These are phyloP conservation scores for Fusarium begoniae DNA, from an alignment of 2,329 filamentous ascomycete genomes.

Conservation along the genomic window DNA sequence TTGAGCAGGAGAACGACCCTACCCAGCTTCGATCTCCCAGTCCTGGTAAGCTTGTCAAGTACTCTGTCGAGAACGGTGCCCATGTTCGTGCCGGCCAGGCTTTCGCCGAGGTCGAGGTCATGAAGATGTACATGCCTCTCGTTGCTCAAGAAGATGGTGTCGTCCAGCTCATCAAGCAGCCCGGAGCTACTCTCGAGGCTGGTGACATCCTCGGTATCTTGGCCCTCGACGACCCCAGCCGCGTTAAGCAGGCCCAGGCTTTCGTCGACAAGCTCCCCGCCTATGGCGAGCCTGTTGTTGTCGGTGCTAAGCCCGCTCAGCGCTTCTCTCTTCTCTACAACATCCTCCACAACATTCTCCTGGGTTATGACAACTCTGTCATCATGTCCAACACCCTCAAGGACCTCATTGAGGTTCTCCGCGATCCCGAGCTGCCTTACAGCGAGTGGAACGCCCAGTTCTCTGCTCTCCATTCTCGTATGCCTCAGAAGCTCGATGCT, in stretches of 20 bases:
- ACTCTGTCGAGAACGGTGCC: constrained; percentile 92
- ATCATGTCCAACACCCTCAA: constrained; percentile 90
- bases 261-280: constrained; percentile 92
- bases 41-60: constrained; percentile 98
- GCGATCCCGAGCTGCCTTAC: constrained; percentile 90
- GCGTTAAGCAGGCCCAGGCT: constrained; percentile 94
- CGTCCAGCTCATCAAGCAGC: constrained; percentile 98
- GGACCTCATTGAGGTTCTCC: constrained; percentile 88
- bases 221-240: constrained; percentile 91
- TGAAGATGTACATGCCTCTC: constrained; percentile 99
- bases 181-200: constrained; percentile 95
- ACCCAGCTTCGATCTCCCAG: constrained; percentile 95
- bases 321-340: constrained; percentile 79
- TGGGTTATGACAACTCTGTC: constrained; percentile 96
- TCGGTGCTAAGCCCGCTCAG: constrained; percentile 92
- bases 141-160: constrained; percentile 94
- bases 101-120: constrained; percentile 98
- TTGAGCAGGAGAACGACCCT: constrained; percentile 98
- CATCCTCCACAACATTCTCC: constrained; percentile 86
- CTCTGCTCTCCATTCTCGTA: constrained; percentile 94
- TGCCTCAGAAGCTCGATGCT: constrained; percentile 91
- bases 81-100: constrained; percentile 92
- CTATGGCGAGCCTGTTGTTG: constrained; percentile 84
- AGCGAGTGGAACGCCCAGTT: constrained; percentile 97
- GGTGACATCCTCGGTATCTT: constrained; percentile 99